Evolutionary conservation across 2,329 filamentous ascomycete genomes (phyloP), one percentile per base, ranked within the genome.

Genomic region (Lachnum nothofagi): DNA sequence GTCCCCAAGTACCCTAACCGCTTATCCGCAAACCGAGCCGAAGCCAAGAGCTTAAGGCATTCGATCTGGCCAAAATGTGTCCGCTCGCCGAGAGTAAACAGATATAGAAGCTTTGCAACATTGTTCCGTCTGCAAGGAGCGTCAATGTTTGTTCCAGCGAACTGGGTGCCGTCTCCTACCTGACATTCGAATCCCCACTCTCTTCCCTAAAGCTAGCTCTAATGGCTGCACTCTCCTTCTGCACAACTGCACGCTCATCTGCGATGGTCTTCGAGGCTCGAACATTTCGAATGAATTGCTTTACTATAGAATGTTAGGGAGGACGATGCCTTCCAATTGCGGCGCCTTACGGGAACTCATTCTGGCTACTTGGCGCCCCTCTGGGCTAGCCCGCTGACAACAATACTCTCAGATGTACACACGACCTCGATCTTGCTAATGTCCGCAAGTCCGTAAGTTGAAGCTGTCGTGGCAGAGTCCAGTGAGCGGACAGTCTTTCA

Each of bases 31-130:
- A 98, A 98, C 51, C 91, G 88, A 57, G 94, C 91, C 34, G 93
- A 98, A 50, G 93, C 93, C 50, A 98, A 80, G 43, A 98, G 81
- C 72, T 98, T 98, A 64, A 98, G 79, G 70, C 93, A 98, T 81
- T 98, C 93, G 67, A 98, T 98, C 76, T 98, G 93, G 44, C 93
- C 93, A 68, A 98, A 98, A 71, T 98, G 93, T 49, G 93, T 98
- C 64, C 93, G 82, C 72, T 98, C 93, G 57, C 93, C 93, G 35
- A 98, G 79, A 1, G 93, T 98, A 70, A 98, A 98, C 53, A 98
- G 88, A 68, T 98, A 98, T 33, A 98, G 80, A 29, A 98, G 82
- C 72, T 98, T 98, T 52, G 93, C 91, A 63, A 98, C 93, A 79
- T 98, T 98, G 76, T 98, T 98, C 67, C 93, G 85, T 73, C 91